These are phyloP conservation scores for Sarocladiaceae sp. DNA, from an alignment of 2,329 filamentous ascomycete genomes.

Conservation along the genomic window DNA sequence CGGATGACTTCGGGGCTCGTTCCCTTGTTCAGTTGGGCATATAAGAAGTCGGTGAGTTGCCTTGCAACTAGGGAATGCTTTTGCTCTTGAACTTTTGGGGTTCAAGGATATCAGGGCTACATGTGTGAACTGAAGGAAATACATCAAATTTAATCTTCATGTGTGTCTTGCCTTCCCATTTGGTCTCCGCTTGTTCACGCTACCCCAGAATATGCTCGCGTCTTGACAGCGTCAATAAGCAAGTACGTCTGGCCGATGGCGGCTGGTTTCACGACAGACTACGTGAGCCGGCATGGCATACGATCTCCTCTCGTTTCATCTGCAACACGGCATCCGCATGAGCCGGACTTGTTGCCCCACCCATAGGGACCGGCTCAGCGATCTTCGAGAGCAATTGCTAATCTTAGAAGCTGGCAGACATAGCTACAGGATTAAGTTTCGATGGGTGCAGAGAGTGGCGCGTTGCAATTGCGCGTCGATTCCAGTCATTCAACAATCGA, in stretches of 20 bases:
- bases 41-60: not conserved
- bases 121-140: too few species aligned
- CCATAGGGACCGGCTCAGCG: not conserved
- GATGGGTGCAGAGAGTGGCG: not conserved
- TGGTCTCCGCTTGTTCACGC: too few species aligned
- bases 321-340: conserved; percentile 4
- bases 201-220: too few species aligned
- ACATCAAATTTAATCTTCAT: too few species aligned
- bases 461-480: conserved; percentile 4
- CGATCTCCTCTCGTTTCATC: not conserved
- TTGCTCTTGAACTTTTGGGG: not conserved
- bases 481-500: too few species aligned
- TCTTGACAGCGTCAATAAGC: too few species aligned
- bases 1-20: conserved; percentile 8
- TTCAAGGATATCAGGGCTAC: not conserved
- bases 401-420: too few species aligned
- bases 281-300: not conserved
- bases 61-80: not conserved
- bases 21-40: conserved; percentile 13
- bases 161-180: too few species aligned
- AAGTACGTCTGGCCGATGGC: too few species aligned
- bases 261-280: too few species aligned
- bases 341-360: not conserved
- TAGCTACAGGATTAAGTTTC: not conserved
- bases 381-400: not conserved